phyloP scores from a whole-genome alignment of 306 rosid species.

The Dalbergia cochinchinensis region DNA sequence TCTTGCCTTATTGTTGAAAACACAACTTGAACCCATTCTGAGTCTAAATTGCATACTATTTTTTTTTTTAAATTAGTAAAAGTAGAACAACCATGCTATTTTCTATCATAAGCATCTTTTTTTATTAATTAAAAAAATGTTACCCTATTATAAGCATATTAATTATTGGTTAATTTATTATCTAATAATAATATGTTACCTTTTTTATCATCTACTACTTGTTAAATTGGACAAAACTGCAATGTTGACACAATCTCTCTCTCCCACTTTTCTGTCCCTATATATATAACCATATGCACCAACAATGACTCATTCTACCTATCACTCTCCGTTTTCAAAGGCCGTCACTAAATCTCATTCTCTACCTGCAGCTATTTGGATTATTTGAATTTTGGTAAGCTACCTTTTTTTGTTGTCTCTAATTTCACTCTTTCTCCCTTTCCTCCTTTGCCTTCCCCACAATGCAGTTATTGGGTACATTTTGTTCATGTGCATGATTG shows the following conservation, averaged over 20 bases:
- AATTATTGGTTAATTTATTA: background rate
- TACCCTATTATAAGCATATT: background rate
- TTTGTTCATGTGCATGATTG: background rate
- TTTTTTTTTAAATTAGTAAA: too few species aligned
- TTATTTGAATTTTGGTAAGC: conserved; percentile 36
- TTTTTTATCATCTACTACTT: background rate
- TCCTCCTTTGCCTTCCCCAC: background rate
- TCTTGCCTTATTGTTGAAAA: too few species aligned
- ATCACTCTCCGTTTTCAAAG: conserved; percentile 41
- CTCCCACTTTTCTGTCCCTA: background rate
- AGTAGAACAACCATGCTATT: background rate
- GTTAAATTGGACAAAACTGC: conserved; percentile 64
- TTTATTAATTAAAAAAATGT: too few species aligned
- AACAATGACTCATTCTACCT: conserved; percentile 6
- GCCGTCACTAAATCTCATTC: conserved; percentile 34
- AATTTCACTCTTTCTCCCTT: background rate
- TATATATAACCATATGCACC: conserved; percentile 37
- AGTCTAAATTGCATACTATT: background rate
- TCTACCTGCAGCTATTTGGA: conserved; percentile 26
- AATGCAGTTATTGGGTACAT: background rate
- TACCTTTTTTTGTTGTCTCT: background rate
- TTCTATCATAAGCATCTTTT: background rate
- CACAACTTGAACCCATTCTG: too few species aligned
- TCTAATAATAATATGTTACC: background rate
- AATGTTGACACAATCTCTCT: conserved; percentile 43